phyloP scores from a whole-genome alignment of 768 basidiomycete species.

The Lyophyllum shimeji region DNA sequence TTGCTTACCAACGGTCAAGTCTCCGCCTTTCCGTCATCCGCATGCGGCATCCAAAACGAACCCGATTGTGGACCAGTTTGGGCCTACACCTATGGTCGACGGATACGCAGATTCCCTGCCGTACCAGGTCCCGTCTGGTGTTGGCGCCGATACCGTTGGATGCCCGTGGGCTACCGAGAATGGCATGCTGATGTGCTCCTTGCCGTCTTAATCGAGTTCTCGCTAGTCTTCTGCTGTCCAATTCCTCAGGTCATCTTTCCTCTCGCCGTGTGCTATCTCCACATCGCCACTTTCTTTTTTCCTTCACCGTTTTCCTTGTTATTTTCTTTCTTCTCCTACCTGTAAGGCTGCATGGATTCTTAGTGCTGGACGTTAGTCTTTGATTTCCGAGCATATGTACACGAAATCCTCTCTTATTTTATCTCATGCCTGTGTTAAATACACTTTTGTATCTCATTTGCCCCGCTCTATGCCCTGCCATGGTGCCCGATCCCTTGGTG shows the following conservation, averaged over 20 bases:
- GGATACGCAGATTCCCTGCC: not conserved
- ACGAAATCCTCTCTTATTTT: not conserved
- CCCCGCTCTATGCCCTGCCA: not conserved
- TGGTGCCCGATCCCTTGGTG: not conserved
- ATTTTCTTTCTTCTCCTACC: slow-evolving; percentile 12
- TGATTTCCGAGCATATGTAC: slow-evolving; percentile 8
- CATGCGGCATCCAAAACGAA: slow-evolving; percentile 1
- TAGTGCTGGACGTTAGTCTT: slow-evolving; percentile 16
- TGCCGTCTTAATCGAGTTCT: slow-evolving; percentile 9
- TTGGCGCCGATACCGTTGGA: not conserved
- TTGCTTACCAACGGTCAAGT: not conserved
- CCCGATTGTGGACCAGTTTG: slow-evolving; percentile 5
- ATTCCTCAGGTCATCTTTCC: not conserved
- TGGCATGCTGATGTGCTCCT: slow-evolving; percentile 10
- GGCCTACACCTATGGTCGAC: not conserved
- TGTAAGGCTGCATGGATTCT: slow-evolving; percentile 16
- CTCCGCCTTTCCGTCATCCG: not conserved
- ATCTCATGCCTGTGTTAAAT: not conserved
- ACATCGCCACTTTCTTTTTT: slow-evolving; percentile 12
- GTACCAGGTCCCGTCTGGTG: slow-evolving; percentile 1
- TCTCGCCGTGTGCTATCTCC: slow-evolving; percentile 15
- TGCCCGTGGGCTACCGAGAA: slow-evolving; percentile 7
- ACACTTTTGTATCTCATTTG: slow-evolving; percentile 7
- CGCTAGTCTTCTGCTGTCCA: not conserved
- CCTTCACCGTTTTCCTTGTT: slow-evolving; percentile 11